Conservation (phyloP, 352 stramenopile species). For the Globisporangium barbulae region DNA sequence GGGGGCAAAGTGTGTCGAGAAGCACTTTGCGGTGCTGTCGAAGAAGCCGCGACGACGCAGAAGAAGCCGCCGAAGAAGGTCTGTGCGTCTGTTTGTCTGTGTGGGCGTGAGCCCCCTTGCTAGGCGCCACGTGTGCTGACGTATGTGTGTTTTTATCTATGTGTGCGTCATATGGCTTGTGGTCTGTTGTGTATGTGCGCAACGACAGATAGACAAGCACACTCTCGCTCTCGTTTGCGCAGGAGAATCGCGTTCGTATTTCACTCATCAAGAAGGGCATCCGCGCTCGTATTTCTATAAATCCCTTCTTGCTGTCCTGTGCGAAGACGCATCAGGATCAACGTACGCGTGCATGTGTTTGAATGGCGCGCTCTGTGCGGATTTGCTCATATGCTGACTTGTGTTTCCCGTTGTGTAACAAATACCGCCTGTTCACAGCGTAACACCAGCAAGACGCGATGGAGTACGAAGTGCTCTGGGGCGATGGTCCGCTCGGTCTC, state of each 20-base stretch:
- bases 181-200: background rate
- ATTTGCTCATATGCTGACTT: background rate
- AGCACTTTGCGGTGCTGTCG: background rate
- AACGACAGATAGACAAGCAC: background rate
- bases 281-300: background rate
- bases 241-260: background rate
- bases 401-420: background rate
- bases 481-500: slow-evolving; percentile 74
- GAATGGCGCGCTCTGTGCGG: background rate
- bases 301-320: background rate
- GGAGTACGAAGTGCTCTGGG: slow-evolving; percentile 88
- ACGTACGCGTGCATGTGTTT: background rate
- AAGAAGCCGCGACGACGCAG: background rate
- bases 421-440: background rate
- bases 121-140: background rate
- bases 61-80: background rate
- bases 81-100: background rate
- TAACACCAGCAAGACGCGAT: slow-evolving; percentile 26
- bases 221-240: background rate
- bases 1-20: slow-evolving; percentile 3
- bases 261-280: no score
- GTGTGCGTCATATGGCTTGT: background rate
- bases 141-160: background rate
- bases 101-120: background rate
- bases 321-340: background rate